Percentiles rank a stretch among this genome's conserved stretches.
phyloP scores from a whole-genome alignment of 305 asterid genomes.

The Euphrasia arctica region DNA sequence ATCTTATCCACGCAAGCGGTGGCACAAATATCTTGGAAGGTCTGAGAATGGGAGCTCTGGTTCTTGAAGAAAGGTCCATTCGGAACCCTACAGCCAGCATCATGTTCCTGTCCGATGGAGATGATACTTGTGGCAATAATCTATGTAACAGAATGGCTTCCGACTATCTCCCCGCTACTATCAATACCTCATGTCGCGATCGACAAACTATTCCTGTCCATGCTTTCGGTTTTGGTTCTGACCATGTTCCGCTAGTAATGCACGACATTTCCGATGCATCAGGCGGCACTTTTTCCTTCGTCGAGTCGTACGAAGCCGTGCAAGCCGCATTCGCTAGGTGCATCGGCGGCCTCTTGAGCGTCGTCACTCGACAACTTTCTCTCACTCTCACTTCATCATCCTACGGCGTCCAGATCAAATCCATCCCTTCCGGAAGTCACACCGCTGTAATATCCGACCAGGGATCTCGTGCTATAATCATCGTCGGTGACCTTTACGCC shows the following conservation, averaged over 20 bases:
- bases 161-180: not conserved
- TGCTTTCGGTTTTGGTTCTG: not conserved
- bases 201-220: not conserved
- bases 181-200: not conserved
- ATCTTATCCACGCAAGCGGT: not conserved
- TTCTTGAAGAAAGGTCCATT: not conserved
- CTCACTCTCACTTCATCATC: no score
- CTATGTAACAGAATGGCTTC: not conserved
- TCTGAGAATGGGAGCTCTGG: not conserved
- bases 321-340: not conserved
- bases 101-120: not conserved
- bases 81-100: not conserved
- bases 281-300: not conserved
- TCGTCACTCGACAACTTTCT: not conserved
- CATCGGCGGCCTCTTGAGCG: not conserved
- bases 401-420: not conserved
- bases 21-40: not conserved
- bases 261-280: constrained; percentile 17
- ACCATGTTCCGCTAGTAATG: not conserved
- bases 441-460: not conserved
- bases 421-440: not conserved
- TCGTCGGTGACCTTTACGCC: not conserved
- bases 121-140: not conserved
- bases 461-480: not conserved
- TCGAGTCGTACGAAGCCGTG: not conserved